Evolutionary conservation across 352 stramenopile genomes (phyloP), one percentile per base, ranked within the genome.

Genomic region (Aphanomyces cochlioides): DNA sequence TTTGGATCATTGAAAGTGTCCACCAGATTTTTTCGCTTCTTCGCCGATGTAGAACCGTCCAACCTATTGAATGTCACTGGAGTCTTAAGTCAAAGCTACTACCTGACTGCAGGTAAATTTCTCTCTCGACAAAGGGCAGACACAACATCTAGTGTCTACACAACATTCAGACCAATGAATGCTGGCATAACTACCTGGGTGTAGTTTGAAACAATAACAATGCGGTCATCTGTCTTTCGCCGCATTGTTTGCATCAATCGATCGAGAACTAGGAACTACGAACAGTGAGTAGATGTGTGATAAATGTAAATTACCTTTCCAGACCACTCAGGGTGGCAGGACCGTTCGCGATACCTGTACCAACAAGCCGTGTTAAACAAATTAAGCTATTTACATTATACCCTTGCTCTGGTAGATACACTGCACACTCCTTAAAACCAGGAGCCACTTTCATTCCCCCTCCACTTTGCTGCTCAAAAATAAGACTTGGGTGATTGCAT

Each of bases 201-300:
- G 74, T 98, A 99, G 77, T 99, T 99, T 0, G 93, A 98, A 7
- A 99, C 92, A 67, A 99, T 98, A 19, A 99, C 96, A 74, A 99
- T 98, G 39, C 97, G 92, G 72, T 99, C 97, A 19, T 94, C 96
- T 7, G 94, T 97, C 19, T 85, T 89, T 50, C 92, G 97, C 37
- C 90, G 83, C 96, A 99, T 98, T 43, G 93, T 89, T 74, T 90
- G 85, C 96, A 99, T 99, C 13, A 99, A 84, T 12, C 92, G 79
- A 71, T 97, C 96, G 4, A 99, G 80, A 13, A 98, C 80, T 72
- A 98, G 90, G 85, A 97, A 93, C 75, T 71, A 71, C 4, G 7
- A 61, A 28, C 38, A 37, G 28, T 15, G 56, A 37, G n/a, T 15
- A 37, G 34, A 66, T 21, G 57, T n/a, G n/a, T 57, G 45, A 17